Evolutionary conservation across 1,139 yeast species (phyloP).

Genomic region (Hemisphaericaspora xylofermentans): DNA sequence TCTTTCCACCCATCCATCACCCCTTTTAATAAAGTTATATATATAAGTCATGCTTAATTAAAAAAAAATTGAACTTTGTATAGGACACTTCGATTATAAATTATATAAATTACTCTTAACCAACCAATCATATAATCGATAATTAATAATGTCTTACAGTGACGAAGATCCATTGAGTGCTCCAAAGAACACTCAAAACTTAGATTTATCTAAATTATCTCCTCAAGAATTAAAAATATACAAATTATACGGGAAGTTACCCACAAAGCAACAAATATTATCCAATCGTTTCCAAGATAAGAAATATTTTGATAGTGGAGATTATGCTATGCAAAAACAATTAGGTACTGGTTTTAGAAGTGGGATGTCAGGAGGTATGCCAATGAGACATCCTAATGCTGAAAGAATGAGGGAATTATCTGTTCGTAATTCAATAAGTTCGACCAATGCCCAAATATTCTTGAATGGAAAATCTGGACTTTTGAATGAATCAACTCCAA

Average conservation of each 20-base stretch:
- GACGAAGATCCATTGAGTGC: constrained; percentile 52
- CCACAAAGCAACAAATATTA: constrained; percentile 80
- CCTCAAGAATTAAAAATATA: constrained; percentile 71
- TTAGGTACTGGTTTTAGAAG: constrained; percentile 27
- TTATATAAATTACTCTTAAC: not conserved
- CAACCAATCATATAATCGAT: constrained; percentile 29
- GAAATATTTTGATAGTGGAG: constrained; percentile 95
- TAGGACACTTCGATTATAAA: too few relatives aligned
- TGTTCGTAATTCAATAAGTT: constrained; percentile 46
- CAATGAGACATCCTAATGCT: constrained; percentile 49
- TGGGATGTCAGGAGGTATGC: constrained; percentile 25
- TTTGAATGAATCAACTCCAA: constrained; percentile 43
- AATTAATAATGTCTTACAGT: constrained; percentile 10
- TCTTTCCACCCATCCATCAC: too few relatives aligned
- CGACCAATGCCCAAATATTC: constrained; percentile 43
- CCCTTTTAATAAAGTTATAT: too few relatives aligned
- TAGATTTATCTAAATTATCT: constrained; percentile 57
- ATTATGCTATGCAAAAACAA: constrained; percentile 85
- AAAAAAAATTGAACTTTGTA: too few relatives aligned
- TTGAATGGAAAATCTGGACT: constrained; percentile 48
- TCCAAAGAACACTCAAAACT: constrained; percentile 44
- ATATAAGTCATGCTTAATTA: too few relatives aligned
- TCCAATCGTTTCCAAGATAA: constrained; percentile 82
- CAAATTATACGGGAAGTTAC: constrained; percentile 84
- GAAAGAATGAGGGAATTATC: constrained; percentile 50